Evolutionary conservation across 129 eudicot genomes (phyloP).

Genomic region (Centrapalus pauciflorus): DNA sequence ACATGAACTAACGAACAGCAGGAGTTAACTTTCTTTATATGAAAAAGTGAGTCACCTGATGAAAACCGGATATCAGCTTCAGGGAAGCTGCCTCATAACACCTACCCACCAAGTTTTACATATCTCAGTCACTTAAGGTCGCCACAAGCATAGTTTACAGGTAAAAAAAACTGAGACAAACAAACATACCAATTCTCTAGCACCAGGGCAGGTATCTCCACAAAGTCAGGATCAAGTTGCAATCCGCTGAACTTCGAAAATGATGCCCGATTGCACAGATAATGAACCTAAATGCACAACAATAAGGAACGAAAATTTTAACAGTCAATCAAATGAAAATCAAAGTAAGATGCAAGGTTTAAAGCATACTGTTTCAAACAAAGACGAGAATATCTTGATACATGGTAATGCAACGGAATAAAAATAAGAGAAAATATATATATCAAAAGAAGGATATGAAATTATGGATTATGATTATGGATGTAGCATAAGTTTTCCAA

Average conservation of each 20-base stretch:
- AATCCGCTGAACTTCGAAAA: slow-evolving; percentile 84
- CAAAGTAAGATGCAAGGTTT: neutral
- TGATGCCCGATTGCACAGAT: slow-evolving; percentile 80
- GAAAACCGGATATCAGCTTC: slow-evolving; percentile 83
- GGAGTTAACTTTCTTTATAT: neutral
- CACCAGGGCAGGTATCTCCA: slow-evolving; percentile 83
- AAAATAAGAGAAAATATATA: neutral
- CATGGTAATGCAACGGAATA: neutral
- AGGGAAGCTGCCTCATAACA: slow-evolving; percentile 65
- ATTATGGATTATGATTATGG: neutral
- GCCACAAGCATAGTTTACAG: neutral
- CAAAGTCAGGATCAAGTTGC: slow-evolving; percentile 92
- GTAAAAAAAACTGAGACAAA: neutral
- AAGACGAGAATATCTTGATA: neutral
- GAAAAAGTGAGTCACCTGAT: slow-evolving; percentile 54
- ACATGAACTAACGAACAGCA: neutral
- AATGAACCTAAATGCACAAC: slow-evolving; percentile 59
- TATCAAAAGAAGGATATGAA: neutral
- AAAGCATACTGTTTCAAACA: neutral
- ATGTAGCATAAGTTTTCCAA: neutral
- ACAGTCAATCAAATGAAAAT: neutral
- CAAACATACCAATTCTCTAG: slow-evolving; percentile 75
- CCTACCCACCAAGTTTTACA: slow-evolving; percentile 40
- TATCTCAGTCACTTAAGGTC: neutral
- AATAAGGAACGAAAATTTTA: slow-evolving; percentile 4